Percentiles rank a stretch among this genome's conserved stretches.
Evolutionary conservation across 2,329 filamentous ascomycete genomes (phyloP).

Genomic region (Trichoderma brevicompactum): DNA sequence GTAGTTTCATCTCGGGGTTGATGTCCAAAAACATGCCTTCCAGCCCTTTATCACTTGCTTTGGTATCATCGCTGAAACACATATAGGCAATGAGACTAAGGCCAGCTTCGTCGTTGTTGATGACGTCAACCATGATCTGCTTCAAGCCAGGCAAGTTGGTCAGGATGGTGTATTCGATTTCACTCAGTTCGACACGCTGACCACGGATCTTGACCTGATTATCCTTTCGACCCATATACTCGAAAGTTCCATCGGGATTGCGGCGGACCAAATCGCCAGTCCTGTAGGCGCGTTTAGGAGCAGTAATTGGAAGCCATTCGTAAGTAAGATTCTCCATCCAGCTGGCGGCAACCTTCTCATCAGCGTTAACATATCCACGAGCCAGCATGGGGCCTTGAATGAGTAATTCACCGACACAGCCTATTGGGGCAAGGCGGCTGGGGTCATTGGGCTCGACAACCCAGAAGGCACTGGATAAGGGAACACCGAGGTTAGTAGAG

Average conservation of each 20-base stretch:
- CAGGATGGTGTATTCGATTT: constrained; percentile 21
- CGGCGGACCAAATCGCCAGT: constrained; percentile 12
- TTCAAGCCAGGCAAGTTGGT: background rate
- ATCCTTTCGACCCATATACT: constrained; percentile 19
- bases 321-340: background rate
- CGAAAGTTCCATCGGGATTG: constrained; percentile 11
- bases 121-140: constrained; percentile 17
- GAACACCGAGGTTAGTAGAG: constrained; percentile 8
- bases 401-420: constrained; percentile 24
- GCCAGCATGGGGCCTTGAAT: constrained; percentile 14
- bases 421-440: constrained; percentile 16
- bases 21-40: constrained; percentile 25
- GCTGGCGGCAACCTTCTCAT: background rate
- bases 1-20: background rate
- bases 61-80: constrained; percentile 7
- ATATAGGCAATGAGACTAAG: constrained; percentile 1
- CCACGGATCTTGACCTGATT: constrained; percentile 24
- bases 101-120: constrained; percentile 19
- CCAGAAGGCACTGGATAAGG: constrained; percentile 21
- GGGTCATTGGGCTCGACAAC: constrained; percentile 10
- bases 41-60: background rate
- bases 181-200: constrained; percentile 17
- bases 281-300: background rate
- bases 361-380: constrained; percentile 23
- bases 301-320: background rate